Base-by-base conservation (phyloP, 2,329 filamentous ascomycete species). In the Aspergillus luchuensis region DNA sequence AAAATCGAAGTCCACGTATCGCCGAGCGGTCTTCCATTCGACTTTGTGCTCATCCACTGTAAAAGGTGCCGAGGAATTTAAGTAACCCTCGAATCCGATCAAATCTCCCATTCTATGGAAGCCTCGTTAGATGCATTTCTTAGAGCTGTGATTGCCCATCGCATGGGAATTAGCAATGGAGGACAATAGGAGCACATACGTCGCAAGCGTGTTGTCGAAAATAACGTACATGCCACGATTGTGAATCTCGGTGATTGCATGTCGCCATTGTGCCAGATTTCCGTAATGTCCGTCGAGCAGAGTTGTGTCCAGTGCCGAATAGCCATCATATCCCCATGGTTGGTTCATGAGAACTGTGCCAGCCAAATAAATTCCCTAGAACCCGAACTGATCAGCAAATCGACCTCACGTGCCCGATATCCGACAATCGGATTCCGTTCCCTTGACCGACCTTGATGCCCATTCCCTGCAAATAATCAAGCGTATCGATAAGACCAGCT, bases 381-480 rank as follows among this genome's bases (percentile, higher is more conserved):
- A 33, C 51, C 15, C 62, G 4, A 17, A 7, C 17, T 36, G 49
- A 36, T 51, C 49, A 51, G 19, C 19, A 36, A 17, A 8, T 8
- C 4, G 7, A 43, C 39, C 39, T 36, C 11, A 13, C 5, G 2
- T 36, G 2, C 33, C 11, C 10, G 11, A 13, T 13, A 6, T 11
- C 33, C 5, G 2, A 15, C 45, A 23, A 15, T 5, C 13, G 33
- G 7, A 3, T 8, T 2, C 6, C 8, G 41, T 49, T 2, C 11
- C 11, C 8, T 56, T 39, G 5, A 62, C 66, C 8, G 61, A 82
- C 83, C 77, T 84, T 85, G 70, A 87, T 82, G 28, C 85, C 86
- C 81, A 87, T 84, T 59, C 85, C 87, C 62, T 85, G 82, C 33
- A 88, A 76, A 70, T 88, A 88, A 69, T 88, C 85, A 61, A 88